Evolutionary conservation across 805 yeast genomes (phyloP).

Genomic region (Saccharomycopsis fibuligera): DNA sequence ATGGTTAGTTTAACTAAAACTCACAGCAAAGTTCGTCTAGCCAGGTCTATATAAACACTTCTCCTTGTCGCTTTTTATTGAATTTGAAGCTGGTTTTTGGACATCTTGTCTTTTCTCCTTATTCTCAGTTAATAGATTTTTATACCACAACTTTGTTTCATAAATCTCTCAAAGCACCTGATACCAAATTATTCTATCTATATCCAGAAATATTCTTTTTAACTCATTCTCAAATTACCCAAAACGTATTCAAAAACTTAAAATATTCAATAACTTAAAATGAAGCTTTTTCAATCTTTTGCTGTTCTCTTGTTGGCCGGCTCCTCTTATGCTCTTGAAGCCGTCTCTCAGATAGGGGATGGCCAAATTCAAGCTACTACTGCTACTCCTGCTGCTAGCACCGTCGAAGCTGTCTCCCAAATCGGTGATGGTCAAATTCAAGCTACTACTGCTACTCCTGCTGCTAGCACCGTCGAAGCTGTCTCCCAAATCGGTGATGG

Average conservation of each 20-base stretch:
- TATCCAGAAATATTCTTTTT: no score
- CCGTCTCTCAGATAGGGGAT: conserved; percentile 32
- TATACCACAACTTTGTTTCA: no score
- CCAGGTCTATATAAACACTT: no score
- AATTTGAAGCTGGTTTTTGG: no score
- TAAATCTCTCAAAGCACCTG: no score
- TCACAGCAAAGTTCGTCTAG: no score
- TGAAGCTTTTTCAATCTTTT: not conserved
- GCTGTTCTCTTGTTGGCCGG: conserved; percentile 26
- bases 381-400: conserved; percentile 24
- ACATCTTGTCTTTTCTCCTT: no score
- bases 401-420: conserved; percentile 26
- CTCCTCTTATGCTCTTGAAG: conserved; percentile 29
- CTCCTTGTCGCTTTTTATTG: no score
- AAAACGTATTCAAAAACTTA: not conserved
- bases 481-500: conserved; percentile 40
- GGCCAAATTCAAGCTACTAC: conserved; percentile 34
- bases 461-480: conserved; percentile 29
- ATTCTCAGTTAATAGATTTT: no score
- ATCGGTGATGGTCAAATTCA: conserved; percentile 29
- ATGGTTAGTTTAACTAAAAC: no score
- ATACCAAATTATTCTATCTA: no score
- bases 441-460: conserved; percentile 26
- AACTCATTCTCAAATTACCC: not conserved
- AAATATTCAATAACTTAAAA: not conserved